Evolutionary conservation across 768 basidiomycete genomes (phyloP).

Genomic region (Saitozyma sp.): DNA sequence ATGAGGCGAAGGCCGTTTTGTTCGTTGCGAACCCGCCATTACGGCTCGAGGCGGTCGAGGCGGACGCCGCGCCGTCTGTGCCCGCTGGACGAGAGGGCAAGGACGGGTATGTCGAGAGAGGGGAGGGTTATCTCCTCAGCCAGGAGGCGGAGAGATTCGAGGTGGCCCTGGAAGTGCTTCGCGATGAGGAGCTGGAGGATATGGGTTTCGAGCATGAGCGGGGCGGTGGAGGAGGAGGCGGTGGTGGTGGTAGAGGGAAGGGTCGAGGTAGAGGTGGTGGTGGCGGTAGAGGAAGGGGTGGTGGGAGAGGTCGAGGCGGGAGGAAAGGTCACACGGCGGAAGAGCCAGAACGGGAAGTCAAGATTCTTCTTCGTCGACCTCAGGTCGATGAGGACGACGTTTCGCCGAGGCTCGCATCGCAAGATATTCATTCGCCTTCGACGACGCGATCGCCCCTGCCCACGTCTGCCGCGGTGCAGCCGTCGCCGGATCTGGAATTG

Average conservation of each 20-base stretch:
- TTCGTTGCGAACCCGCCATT: slow-evolving; percentile 25
- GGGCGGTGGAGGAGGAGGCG: slow-evolving; percentile 9
- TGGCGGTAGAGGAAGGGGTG: slow-evolving; percentile 4
- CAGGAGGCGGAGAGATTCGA: slow-evolving; percentile 45
- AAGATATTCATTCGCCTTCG: background rate
- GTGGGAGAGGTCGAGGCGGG: slow-evolving; percentile 4
- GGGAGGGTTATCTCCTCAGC: slow-evolving; percentile 34
- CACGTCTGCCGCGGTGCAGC: background rate
- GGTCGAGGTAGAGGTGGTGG: slow-evolving; percentile 2
- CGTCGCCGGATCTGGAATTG: background rate
- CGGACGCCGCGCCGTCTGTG: slow-evolving; percentile 11
- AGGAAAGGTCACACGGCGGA: slow-evolving; percentile 13
- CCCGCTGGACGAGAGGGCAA: slow-evolving; percentile 3
- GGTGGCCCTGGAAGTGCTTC: slow-evolving; percentile 33
- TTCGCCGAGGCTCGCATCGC: background rate
- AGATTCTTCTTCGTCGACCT: slow-evolving; percentile 36
- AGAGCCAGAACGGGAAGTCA: slow-evolving; percentile 31
- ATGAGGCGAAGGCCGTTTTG: slow-evolving; percentile 12
- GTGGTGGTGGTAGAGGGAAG: slow-evolving; percentile 20
- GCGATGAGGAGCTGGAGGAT: slow-evolving; percentile 41
- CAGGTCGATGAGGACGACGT: background rate
- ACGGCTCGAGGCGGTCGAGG: slow-evolving; percentile 11
- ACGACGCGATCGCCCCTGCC: background rate
- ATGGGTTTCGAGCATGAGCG: slow-evolving; percentile 12
- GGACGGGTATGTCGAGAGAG: slow-evolving; percentile 26